Evolutionary conservation across 176 grass and related monocot species (phyloP).

Genomic region (barley (Hordeum vulgare)): MorexV3_pseudomolecules_assembly NC_058522.1:533871297-533871796

Average conservation of each 20-base stretch:
- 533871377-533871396: background rate
- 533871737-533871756: slow-evolving; percentile 56
- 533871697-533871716: slow-evolving; percentile 99
- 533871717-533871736: slow-evolving; percentile 86
- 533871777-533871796: slow-evolving; percentile 77
- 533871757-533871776: slow-evolving; percentile 86
- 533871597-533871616: slow-evolving; percentile 42
- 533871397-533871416: background rate
- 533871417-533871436: slow-evolving; percentile 11
- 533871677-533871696: slow-evolving; percentile 71
- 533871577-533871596: slow-evolving; percentile 31
- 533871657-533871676: slow-evolving; percentile 74
- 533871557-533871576: background rate
- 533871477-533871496: slow-evolving; percentile 98
- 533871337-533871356: background rate
- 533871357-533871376: background rate
- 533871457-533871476: background rate
- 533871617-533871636: slow-evolving; percentile 60
- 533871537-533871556: background rate
- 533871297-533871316: background rate
- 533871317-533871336: background rate
- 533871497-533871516: slow-evolving; percentile 82
- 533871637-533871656: slow-evolving; percentile 63
- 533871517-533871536: slow-evolving; percentile 59
- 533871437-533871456: slow-evolving; percentile 1